Evolutionary conservation across 345 rosid species (phyloP), one percentile per base, ranked within the genome.

Genomic region (Hypericum androsaemum): DNA sequence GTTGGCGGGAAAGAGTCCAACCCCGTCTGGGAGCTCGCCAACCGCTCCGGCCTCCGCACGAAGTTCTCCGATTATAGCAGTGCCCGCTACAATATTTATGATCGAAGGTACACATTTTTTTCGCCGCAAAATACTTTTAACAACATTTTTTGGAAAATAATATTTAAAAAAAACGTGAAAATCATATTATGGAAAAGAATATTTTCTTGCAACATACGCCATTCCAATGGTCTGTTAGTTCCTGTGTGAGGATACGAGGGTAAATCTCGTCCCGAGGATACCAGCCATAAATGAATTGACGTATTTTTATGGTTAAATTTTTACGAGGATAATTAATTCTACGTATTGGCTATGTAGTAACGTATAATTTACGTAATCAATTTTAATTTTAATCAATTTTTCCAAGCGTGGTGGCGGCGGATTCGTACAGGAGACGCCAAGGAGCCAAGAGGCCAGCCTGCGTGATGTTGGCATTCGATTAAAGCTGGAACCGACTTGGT

Each of bases 1-100:
- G 49, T 16, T 0, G 49, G 49, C 32, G 32, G 32, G 32, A 22
- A 22, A 4, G 32, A 22, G 32, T 22, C 32, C 32, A 22, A 22
- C 32, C 32, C 32, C 32, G 32, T 22, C 32, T 22, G 32, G 32
- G 32, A 22, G 32, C 32, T 22, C 32, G 32, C 32, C 32, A 22
- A 22, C 32, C 32, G 32, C 32, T 1, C 32, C 32, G 32, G 32
- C 4, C 84, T 92, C 63, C 96, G 98, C 0, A 88, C 96, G 6
- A 78, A 80, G 72, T 78, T 84, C 68, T 92, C 98, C 17, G 98
- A 92, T 54, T 92, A 92, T 61, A 81, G 88, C 80, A 85, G 83
- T 85, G 98, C 98, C 17, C 95, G 98, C 44, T 92, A 66, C 56
- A 92, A 92, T 56, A 92, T 92, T 55, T 92, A 92, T 53, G 98